phyloP scores from a whole-genome alignment of 192 early-diverging fungal species.

The Pilobolus umbonatus region DNA sequence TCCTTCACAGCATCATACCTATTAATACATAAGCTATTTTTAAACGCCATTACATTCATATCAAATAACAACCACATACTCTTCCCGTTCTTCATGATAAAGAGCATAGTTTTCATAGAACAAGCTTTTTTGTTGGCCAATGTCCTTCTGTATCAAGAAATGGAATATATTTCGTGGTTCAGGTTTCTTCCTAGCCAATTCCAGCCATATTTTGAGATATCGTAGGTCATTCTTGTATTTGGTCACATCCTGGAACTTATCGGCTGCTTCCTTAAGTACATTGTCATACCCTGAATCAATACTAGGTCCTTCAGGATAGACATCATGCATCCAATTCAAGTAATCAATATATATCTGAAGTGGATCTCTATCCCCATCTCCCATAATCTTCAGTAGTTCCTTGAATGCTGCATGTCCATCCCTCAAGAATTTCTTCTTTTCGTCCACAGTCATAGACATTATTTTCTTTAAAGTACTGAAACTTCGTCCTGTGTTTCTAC shows the following conservation, averaged over 20 bases:
- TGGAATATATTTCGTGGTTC: background rate
- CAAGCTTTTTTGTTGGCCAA: background rate
- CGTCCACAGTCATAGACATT: background rate
- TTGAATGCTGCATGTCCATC: background rate
- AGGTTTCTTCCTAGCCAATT: background rate
- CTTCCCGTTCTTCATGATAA: background rate
- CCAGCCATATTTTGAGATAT: background rate
- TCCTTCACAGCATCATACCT: background rate
- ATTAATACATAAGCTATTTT: background rate
- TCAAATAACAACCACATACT: background rate
- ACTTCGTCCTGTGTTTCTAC: background rate
- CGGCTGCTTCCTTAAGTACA: background rate
- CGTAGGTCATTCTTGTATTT: background rate
- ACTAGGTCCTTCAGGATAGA: background rate
- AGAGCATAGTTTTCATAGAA: slow-evolving; percentile 4
- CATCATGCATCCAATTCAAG: background rate
- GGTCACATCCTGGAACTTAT: background rate
- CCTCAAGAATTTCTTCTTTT: background rate
- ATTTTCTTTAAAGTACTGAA: background rate
- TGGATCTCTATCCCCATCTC: slow-evolving; percentile 2
- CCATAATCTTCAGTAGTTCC: background rate
- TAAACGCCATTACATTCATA: background rate
- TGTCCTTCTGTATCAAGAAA: background rate
- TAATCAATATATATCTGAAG: background rate
- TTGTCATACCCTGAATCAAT: background rate